phyloP scores from a whole-genome alignment of 345 rosid species.

The Rhodamnia rubescens region DNA sequence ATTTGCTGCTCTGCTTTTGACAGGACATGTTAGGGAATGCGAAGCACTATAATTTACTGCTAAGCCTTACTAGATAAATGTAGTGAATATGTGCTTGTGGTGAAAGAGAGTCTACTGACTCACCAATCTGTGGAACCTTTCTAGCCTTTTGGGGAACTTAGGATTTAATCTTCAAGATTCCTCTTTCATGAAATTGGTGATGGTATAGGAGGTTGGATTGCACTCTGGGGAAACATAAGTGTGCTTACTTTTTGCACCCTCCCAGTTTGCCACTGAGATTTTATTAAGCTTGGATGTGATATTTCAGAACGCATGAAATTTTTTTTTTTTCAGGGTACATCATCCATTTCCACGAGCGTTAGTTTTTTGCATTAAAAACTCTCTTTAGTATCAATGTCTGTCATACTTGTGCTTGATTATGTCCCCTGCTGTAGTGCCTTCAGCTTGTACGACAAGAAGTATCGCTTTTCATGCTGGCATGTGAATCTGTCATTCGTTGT shows the following conservation, averaged over 20 bases:
- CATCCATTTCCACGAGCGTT: neutral
- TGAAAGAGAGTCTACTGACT: neutral
- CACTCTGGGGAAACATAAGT: neutral
- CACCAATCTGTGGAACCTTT: neutral
- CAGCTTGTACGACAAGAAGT: neutral
- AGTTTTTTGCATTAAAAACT: neutral
- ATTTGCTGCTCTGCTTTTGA: neutral
- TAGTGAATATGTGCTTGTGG: neutral
- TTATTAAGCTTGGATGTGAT: neutral
- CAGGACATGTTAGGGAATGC: neutral
- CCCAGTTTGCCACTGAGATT: neutral
- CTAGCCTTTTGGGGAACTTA: neutral
- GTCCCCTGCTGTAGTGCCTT: neutral
- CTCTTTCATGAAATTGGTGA: neutral
- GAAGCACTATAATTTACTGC: neutral
- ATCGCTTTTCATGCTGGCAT: neutral
- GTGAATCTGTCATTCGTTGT: neutral
- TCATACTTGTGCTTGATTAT: neutral
- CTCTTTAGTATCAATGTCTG: neutral
- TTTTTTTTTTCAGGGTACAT: neutral
- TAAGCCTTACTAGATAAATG: neutral
- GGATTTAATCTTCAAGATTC: neutral
- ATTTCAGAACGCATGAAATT: neutral
- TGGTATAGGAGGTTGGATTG: neutral
- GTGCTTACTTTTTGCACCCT: neutral